Percentiles rank a stretch among this genome's conserved stretches.
Conservation (phyloP, 1,284 basidiomycete genomes). For the Rhodotorula sp. region DNA sequence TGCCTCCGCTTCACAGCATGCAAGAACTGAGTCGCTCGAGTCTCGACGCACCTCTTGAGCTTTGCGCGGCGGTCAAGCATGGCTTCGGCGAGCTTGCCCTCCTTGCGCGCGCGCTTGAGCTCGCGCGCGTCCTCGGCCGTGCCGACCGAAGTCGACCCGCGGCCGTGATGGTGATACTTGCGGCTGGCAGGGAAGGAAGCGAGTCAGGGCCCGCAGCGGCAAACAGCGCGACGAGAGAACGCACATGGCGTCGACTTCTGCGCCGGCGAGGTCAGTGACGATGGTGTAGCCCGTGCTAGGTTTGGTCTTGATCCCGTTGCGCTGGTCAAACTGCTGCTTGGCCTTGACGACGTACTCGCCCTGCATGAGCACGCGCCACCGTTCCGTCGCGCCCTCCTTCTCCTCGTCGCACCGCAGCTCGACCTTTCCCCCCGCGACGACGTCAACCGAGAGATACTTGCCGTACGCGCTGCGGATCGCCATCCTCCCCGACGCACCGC, state of each 20-base stretch:
- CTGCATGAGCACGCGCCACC: conserved; percentile 86
- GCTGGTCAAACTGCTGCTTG: conserved; percentile 73
- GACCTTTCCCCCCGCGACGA: conserved; percentile 73
- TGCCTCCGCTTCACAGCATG: no score
- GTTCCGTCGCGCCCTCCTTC: conserved; percentile 69
- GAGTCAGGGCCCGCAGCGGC: neutral
- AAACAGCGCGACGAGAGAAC: neutral
- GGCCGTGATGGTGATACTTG: conserved; percentile 75
- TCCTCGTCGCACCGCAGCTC: conserved; percentile 80
- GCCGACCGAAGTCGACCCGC: conserved; percentile 62
- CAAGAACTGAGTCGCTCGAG: no score
- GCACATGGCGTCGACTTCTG: conserved; percentile 50
- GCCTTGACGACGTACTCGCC: conserved; percentile 79
- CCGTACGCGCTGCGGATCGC: conserved; percentile 69
- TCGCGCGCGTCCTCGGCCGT: conserved; percentile 72
- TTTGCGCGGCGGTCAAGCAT: conserved; percentile 84
- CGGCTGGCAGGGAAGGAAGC: conserved; percentile 57
- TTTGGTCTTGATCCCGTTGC: conserved; percentile 68
- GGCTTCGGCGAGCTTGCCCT: conserved; percentile 83
- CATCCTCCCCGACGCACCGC: conserved; percentile 50
- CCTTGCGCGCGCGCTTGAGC: conserved; percentile 68
- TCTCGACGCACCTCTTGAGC: conserved; percentile 72
- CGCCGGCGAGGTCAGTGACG: conserved; percentile 51
- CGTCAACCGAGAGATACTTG: conserved; percentile 76
- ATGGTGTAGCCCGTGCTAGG: conserved; percentile 55